These are phyloP conservation scores for Salicornia ramosissima DNA, from an alignment of 148 eudicot species.

Conservation along the genomic window DNA sequence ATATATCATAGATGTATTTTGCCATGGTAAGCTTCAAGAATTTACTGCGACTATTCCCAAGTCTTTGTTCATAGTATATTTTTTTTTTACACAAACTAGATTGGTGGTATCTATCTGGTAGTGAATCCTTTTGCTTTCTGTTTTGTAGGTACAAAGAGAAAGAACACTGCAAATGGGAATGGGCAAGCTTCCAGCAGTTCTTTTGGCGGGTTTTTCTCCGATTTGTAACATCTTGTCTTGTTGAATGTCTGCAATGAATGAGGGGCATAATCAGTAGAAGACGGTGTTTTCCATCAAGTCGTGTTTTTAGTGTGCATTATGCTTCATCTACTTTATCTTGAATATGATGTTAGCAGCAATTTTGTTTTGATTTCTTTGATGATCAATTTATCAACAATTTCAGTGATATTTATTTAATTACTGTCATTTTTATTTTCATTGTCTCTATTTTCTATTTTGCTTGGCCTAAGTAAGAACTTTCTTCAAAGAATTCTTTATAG, in stretches of 20 bases:
- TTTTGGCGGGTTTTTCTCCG: conserved; percentile 26
- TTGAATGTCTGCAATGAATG: neutral
- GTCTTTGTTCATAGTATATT: neutral
- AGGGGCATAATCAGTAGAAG: neutral
- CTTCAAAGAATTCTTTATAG: no score
- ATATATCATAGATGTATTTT: neutral
- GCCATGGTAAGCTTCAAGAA: neutral
- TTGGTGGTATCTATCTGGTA: neutral
- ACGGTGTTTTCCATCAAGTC: neutral
- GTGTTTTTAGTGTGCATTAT: neutral
- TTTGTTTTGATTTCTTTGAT: neutral
- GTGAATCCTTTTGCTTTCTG: neutral
- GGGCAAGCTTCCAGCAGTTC: conserved; percentile 24
- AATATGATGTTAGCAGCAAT: neutral
- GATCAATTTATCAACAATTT: neutral
- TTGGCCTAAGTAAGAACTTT: no score
- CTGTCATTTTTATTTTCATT: no score
- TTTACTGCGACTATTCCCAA: neutral
- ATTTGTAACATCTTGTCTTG: conserved; percentile 8
- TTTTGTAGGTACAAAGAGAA: conserved; percentile 26
- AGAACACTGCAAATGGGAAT: conserved; percentile 16
- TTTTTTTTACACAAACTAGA: neutral
- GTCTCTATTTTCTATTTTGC: no score
- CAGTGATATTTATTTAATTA: neutral
- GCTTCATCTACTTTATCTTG: neutral